phyloP scores from a whole-genome alignment of 2,329 filamentous ascomycete genomes.

The Pseudocercospora fijiensis region DNA sequence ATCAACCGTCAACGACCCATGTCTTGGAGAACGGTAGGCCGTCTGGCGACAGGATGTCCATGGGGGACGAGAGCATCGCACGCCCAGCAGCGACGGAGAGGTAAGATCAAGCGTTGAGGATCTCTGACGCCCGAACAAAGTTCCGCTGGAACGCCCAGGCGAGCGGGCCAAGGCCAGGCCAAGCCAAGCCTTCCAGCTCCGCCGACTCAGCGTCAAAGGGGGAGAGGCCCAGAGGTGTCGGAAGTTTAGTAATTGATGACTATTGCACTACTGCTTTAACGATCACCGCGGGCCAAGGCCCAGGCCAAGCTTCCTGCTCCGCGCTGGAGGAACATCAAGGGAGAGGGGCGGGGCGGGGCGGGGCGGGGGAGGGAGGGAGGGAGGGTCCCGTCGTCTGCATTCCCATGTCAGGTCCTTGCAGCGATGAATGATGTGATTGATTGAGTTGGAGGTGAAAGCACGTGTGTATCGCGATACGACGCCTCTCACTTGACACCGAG shows the following conservation, averaged over 20 bases:
- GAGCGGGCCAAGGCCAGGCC: conserved; percentile 10
- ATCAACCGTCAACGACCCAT: conserved; percentile 2
- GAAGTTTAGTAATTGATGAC: too few relatives aligned
- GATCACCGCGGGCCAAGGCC: too few relatives aligned
- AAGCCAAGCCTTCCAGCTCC: conserved; percentile 9
- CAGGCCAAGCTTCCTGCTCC: too few relatives aligned
- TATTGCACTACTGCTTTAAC: too few relatives aligned
- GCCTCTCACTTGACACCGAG: too few relatives aligned
- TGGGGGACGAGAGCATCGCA: conserved; percentile 7
- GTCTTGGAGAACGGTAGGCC: background rate
- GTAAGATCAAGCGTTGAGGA: conserved; percentile 14
- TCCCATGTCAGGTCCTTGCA: background rate
- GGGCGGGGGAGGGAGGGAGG: too few relatives aligned
- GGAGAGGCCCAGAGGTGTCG: background rate
- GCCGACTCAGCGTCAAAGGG: background rate
- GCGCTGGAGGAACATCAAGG: too few relatives aligned
- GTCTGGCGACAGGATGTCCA: conserved; percentile 4
- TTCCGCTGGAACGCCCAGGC: conserved; percentile 5
- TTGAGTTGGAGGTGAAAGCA: background rate
- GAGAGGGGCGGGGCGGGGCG: too few relatives aligned
- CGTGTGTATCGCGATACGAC: background rate
- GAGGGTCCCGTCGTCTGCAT: conserved; percentile 2
- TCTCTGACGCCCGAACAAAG: conserved; percentile 1
- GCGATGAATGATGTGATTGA: background rate
- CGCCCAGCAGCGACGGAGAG: conserved; percentile 16